A percentile compares a stretch with the other conserved stretches of the same genome.
These are phyloP conservation scores for Talaromyces sp. DNA, from an alignment of 2,329 filamentous ascomycete species.

Conservation along the genomic window DNA sequence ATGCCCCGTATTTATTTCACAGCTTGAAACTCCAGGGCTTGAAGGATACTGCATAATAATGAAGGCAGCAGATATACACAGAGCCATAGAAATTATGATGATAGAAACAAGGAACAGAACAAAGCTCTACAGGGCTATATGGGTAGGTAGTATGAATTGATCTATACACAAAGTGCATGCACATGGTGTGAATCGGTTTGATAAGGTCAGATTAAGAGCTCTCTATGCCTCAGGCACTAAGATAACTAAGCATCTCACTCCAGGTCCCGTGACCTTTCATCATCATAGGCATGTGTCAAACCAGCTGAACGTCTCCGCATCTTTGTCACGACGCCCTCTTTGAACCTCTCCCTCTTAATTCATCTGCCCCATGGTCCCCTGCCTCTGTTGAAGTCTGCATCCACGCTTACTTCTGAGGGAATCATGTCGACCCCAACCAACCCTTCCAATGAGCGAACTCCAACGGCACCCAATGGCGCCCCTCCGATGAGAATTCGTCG, in stretches of 20 bases:
- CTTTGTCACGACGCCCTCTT: neutral
- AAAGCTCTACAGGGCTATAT: too few relatives aligned
- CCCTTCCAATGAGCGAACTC: constrained; percentile 50
- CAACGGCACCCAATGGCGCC: constrained; percentile 51
- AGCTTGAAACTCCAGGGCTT: too few relatives aligned
- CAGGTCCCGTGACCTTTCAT: constrained; percentile 4
- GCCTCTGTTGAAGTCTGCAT: neutral
- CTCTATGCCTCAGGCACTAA: neutral
- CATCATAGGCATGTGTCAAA: neutral
- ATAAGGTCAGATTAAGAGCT: too few relatives aligned
- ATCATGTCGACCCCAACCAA: constrained; percentile 45
- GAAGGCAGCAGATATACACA: too few relatives aligned
- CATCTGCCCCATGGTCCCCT: neutral
- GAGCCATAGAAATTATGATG: too few relatives aligned
- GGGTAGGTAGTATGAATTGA: too few relatives aligned
- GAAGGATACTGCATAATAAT: too few relatives aligned
- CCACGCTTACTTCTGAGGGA: neutral
- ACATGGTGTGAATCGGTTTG: neutral
- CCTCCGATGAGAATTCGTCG: constrained; percentile 51
- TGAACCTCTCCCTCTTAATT: neutral
- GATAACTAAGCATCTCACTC: neutral
- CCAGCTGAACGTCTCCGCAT: neutral
- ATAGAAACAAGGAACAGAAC: too few relatives aligned
- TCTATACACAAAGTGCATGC: too few relatives aligned
- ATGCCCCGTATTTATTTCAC: too few relatives aligned